A percentile compares a stretch with the other conserved stretches of the same genome.
These are phyloP conservation scores for Sutorius eximius DNA, from an alignment of 1,284 basidiomycete species.

Conservation along the genomic window DNA sequence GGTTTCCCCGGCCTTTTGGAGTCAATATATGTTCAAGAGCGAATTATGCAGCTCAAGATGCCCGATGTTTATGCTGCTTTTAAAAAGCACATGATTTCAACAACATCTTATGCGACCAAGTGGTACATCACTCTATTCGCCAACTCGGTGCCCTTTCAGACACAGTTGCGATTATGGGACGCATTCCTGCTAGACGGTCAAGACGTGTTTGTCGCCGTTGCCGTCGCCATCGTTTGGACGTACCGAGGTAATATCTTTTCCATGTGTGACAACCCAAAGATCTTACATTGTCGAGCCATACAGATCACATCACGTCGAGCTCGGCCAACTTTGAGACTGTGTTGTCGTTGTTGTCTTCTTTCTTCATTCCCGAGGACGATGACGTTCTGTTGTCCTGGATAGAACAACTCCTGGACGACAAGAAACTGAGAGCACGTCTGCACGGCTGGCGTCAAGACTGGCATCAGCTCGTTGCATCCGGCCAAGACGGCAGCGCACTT, in stretches of 20 bases:
- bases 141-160: conserved; percentile 95
- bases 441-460: conserved; percentile 70
- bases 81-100: conserved; percentile 85
- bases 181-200: conserved; percentile 87
- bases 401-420: conserved; percentile 66
- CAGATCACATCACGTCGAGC: conserved; percentile 75
- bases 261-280: not conserved
- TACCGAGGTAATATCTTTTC: conserved; percentile 62
- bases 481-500: conserved; percentile 63
- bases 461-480: conserved; percentile 63
- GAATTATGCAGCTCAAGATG: conserved; percentile 80
- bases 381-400: conserved; percentile 81
- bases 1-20: conserved; percentile 97
- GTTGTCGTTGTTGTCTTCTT: conserved; percentile 84
- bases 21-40: conserved; percentile 92
- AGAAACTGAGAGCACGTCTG: conserved; percentile 72
- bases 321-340: conserved; percentile 90
- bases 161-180: conserved; percentile 94
- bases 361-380: conserved; percentile 89
- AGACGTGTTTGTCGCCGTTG: conserved; percentile 84
- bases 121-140: conserved; percentile 99
- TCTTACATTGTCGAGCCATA: conserved; percentile 27
- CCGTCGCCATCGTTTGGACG: conserved; percentile 87
- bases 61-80: conserved; percentile 87
- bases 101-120: conserved; percentile 94